Base-by-base conservation (phyloP, 169 alveolate genomes). In the Plasmodium ovale region DNA sequence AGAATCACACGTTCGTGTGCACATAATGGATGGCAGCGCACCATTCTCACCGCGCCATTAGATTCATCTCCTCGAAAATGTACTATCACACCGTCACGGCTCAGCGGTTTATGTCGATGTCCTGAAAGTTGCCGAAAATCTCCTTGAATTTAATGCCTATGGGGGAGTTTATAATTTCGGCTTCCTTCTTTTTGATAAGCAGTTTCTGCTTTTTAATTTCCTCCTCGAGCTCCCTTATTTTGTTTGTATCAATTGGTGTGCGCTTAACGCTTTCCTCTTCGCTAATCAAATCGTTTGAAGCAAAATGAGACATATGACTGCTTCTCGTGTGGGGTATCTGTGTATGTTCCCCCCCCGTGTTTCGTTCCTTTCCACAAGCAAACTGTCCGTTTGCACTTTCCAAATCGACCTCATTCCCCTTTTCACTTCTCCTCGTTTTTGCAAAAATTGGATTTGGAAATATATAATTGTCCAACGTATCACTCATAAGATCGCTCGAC, bases 61-160 rank as follows among this genome's bases (percentile, higher is more conserved):
- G n/a, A n/a, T n/a, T n/a, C n/a, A n/a, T n/a, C n/a, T n/a, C n/a
- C n/a, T n/a, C n/a, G 14, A 16, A 29, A 29, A 35, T 49, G 6
- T 65, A 1, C 14, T n/a, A 9, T 21, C 6, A n/a, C 9, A n/a
- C n/a, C n/a, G n/a, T n/a, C n/a, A n/a, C 62, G 7, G 56, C 19
- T 72, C 31, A 72, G 23, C 53, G 37, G 16, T 31, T 72, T 35
- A 68, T 69, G 12, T 72, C 72, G 4, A 77, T 60, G 54, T 77
- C 79, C 37, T 77, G 69, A 27, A 77, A 77, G 0, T 77, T 77
- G 23, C 88, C 88, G 62, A 77, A 77, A 37, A 77, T 77, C 12
- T 54, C 77, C 56, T 77, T 77, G 62, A 77, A 77, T 62, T 62
- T 77, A 27, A 77, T 77, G 14, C 88, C 88, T 44, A 77, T 77